Conservation (phyloP, 1,139 yeast genomes). For the Kodamaea plutei region DNA sequence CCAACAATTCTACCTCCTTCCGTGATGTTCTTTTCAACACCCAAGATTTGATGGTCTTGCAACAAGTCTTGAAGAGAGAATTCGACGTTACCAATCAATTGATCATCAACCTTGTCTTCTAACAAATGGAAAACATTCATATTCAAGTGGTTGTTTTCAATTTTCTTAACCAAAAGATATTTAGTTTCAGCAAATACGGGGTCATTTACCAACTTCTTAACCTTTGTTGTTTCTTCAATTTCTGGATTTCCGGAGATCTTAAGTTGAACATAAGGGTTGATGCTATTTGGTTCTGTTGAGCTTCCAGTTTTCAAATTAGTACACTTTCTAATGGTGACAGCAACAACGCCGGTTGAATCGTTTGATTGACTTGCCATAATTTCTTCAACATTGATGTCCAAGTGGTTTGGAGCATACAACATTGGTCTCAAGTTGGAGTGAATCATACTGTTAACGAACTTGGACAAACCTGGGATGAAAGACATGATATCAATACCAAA, state of each 20-base stretch:
- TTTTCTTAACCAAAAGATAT: conserved; percentile 52
- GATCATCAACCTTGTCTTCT: conserved; percentile 50
- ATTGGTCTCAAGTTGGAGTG: conserved; percentile 70
- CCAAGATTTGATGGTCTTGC: conserved; percentile 43
- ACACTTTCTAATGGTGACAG: conserved; percentile 56
- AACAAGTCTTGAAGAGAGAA: conserved; percentile 56
- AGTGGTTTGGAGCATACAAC: conserved; percentile 78
- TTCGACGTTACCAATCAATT: conserved; percentile 52
- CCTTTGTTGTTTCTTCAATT: conserved; percentile 48
- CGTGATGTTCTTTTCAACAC: conserved; percentile 31
- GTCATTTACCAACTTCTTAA: conserved; percentile 49
- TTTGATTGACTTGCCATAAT: conserved; percentile 57
- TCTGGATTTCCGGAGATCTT: conserved; percentile 42
- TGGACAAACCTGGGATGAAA: conserved; percentile 70
- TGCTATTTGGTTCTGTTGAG: conserved; percentile 39
- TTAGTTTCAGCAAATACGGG: conserved; percentile 68
- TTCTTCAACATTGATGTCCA: conserved; percentile 71
- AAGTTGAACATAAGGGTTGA: conserved; percentile 60
- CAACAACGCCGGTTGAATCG: conserved; percentile 66
- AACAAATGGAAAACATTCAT: conserved; percentile 52
- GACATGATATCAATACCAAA: conserved; percentile 82
- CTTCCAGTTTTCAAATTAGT: conserved; percentile 41
- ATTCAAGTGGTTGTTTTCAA: conserved; percentile 52
- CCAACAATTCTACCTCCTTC: conserved; percentile 61
- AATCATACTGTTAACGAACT: conserved; percentile 67